Conservation (phyloP, 768 basidiomycete genomes). For the Amanita jacksonii region DNA sequence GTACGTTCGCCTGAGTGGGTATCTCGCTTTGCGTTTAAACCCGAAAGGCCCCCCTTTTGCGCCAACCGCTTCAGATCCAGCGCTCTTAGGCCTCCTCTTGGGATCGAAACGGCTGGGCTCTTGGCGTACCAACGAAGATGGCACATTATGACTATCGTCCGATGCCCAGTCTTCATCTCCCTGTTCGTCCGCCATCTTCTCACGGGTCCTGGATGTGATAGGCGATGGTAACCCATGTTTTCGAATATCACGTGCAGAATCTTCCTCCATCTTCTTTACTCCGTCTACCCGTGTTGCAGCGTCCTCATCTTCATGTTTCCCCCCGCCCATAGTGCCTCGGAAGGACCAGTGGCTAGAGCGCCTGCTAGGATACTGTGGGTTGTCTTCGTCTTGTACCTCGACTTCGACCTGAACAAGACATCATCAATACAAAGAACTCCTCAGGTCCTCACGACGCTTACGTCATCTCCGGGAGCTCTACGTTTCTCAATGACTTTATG, state of each 20-base stretch:
- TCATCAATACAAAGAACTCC: background rate
- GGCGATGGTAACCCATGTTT: too few relatives aligned
- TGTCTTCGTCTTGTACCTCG: constrained; percentile 3
- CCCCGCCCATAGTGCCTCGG: background rate
- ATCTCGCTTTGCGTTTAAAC: constrained; percentile 2
- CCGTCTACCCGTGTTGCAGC: background rate
- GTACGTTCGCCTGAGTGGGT: background rate
- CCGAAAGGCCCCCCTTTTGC: background rate
- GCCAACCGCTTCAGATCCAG: background rate
- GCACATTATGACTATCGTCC: constrained; percentile 3
- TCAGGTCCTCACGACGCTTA: constrained; percentile 21
- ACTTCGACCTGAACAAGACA: background rate
- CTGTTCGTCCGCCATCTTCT: background rate
- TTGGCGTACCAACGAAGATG: background rate
- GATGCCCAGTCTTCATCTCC: constrained; percentile 6
- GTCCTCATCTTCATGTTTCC: background rate
- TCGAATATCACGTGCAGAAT: background rate
- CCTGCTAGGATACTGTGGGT: background rate
- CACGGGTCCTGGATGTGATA: background rate
- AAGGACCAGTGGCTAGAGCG: background rate
- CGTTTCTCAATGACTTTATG: constrained; percentile 58
- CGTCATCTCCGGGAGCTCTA: constrained; percentile 54
- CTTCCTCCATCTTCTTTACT: constrained; percentile 1
- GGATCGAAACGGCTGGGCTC: background rate
- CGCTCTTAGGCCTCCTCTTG: background rate